phyloP scores from a whole-genome alignment of 2,329 filamentous ascomycete genomes.

The Aureobasidium sp. region DNA sequence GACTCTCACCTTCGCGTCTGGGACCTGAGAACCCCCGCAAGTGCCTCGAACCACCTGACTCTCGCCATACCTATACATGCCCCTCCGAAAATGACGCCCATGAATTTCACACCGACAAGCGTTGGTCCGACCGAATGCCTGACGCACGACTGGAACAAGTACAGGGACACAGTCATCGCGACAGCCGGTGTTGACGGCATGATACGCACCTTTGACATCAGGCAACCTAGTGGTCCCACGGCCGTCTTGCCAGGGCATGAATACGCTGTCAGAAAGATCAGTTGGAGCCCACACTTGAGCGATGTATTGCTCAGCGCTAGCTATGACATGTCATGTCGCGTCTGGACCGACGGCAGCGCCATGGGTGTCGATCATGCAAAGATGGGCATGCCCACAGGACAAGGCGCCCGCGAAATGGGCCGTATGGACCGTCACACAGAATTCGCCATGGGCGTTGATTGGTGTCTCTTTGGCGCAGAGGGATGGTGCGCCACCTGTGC shows the following conservation, averaged over 20 bases:
- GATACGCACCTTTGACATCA: constrained; percentile 85
- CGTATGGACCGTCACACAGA: constrained; percentile 91
- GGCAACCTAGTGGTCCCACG: constrained; percentile 68
- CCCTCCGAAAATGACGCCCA: constrained; percentile 46
- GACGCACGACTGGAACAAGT: constrained; percentile 99
- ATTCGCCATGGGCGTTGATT: constrained; percentile 93
- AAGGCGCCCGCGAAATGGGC: constrained; percentile 57
- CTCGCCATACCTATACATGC: constrained; percentile 78
- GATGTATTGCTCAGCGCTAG: constrained; percentile 82
- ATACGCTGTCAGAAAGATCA: constrained; percentile 77
- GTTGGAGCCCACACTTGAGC: constrained; percentile 90
- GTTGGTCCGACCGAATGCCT: constrained; percentile 71
- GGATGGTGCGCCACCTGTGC: constrained; percentile 93
- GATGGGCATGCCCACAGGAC: constrained; percentile 23
- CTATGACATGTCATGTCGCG: constrained; percentile 95
- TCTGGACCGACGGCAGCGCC: constrained; percentile 79
- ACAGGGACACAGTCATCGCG: constrained; percentile 75
- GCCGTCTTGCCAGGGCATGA: constrained; percentile 76
- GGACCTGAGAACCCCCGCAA: constrained; percentile 80
- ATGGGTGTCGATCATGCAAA: constrained; percentile 34
- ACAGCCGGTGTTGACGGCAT: constrained; percentile 82
- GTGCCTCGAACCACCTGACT: constrained; percentile 80
- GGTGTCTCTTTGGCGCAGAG: constrained; percentile 92
- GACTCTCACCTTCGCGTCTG: constrained; percentile 88
- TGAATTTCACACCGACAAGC: constrained; percentile 34